Evolutionary conservation across 140 eudicot genomes (phyloP).

Genomic region (Flaveria floridana): DNA sequence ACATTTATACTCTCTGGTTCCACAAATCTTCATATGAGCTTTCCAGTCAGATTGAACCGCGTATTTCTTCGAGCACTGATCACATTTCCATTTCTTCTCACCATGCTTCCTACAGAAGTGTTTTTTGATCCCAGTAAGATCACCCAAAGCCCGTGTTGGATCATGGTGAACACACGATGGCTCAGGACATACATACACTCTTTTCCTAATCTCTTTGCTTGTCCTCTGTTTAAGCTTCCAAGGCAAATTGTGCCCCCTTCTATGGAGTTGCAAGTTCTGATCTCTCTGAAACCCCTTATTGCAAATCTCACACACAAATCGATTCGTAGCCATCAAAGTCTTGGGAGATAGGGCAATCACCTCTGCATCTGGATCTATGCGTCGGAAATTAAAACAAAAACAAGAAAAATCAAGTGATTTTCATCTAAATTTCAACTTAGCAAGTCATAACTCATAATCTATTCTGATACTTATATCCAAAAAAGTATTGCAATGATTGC

Average conservation of each 20-base stretch:
- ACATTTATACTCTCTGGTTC: constrained; percentile 89
- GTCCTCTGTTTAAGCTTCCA: constrained; percentile 95
- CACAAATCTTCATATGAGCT: constrained; percentile 92
- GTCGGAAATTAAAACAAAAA: not conserved
- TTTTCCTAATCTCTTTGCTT: constrained; percentile 70
- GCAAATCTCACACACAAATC: constrained; percentile 92
- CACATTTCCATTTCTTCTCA: constrained; percentile 96
- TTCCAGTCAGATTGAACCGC: constrained; percentile 98
- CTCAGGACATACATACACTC: constrained; percentile 97
- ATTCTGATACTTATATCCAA: constrained; percentile 7
- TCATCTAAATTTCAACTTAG: not conserved
- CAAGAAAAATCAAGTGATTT: not conserved
- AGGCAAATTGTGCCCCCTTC: constrained; percentile 94
- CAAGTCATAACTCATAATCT: not conserved
- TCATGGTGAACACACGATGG: constrained; percentile 85
- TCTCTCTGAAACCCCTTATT: constrained; percentile 96
- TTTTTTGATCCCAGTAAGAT: constrained; percentile 94
- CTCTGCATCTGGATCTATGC: constrained; percentile 95
- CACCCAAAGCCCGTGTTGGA: constrained; percentile 91
- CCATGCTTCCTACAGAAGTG: constrained; percentile 95
- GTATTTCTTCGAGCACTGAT: constrained; percentile 88
- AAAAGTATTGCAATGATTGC: not conserved
- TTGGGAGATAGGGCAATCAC: constrained; percentile 90
- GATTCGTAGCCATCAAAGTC: constrained; percentile 85
- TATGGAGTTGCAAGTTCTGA: constrained; percentile 90